Evolutionary conservation across 495 filamentous ascomycete species (phyloP), one percentile per base, ranked within the genome.

Genomic region (Hyaloscypha finlandica): DNA sequence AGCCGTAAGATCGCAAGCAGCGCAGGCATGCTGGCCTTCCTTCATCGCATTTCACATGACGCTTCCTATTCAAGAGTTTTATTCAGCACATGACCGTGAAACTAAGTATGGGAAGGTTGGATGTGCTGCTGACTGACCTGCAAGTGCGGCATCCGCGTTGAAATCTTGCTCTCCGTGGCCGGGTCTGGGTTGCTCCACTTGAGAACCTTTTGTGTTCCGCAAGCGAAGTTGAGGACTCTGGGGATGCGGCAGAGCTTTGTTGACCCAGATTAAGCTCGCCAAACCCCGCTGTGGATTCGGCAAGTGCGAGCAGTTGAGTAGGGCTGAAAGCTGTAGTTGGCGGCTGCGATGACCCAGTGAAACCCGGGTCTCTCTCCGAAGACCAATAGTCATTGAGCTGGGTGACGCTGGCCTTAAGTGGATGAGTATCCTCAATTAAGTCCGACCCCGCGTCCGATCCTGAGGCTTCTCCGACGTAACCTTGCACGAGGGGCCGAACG

Each of bases 21-120:
- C 31, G 37, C 4, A 52, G 22, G 20, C 60, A 63, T 8, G 29
- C 45, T 53, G 60, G 60, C 1, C 30, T 9, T 2, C 29, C 51
- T 33, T 63, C 25, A 53, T 63, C 60, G 25, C 60, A 63, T 53
- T 63, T 63, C 8, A 63, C 39, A 20, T 45, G 14, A 32, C 60
- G 37, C 51, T 12, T 52, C 31, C 60, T 63, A n/a, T 4, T 3
- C 22, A 29, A 6, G 16, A 1, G 11, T 33, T n/a, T 56, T 32
- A 56, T 11, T 54, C 8, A 54, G n/a, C 8, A 54, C 51, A 8
- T 8, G 8, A 54, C 51, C 25, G 51, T 54, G 6, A 54, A 8
- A 37, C 12, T 6, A 12, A 37, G 6, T 37, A 37, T 37, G 51
- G 25, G 25, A 25, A 25, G 25, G 25, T 25, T 25, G 53, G 22